Evolutionary conservation across 805 yeast species (phyloP).

Genomic region (Hanseniaspora lindneri): DNA sequence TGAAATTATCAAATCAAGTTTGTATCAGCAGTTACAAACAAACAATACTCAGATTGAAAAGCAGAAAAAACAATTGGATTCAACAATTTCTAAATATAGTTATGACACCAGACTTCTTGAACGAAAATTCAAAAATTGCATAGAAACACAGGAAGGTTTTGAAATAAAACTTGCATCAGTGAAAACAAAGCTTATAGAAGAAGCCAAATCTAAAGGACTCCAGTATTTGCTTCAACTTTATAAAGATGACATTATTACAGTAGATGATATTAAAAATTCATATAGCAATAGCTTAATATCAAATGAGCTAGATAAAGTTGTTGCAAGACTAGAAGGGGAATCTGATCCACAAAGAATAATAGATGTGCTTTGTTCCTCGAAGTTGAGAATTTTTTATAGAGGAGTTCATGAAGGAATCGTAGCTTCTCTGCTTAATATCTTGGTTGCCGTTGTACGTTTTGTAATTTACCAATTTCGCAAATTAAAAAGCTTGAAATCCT

Average conservation of each 20-base stretch:
- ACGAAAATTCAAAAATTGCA: constrained; percentile 55
- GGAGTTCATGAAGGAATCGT: constrained; percentile 4
- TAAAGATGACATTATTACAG: not conserved
- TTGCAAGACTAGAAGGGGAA: not conserved
- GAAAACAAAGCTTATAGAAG: not conserved
- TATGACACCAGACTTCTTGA: constrained; percentile 53
- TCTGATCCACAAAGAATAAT: not conserved
- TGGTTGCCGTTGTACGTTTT: not conserved
- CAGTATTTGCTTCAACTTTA: constrained; percentile 9
- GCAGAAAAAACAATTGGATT: constrained; percentile 35
- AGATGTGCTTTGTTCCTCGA: not conserved
- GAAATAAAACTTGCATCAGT: constrained; percentile 23
- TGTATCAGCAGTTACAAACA: constrained; percentile 18
- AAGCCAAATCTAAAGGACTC: constrained; percentile 5
- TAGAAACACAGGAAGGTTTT: constrained; percentile 43
- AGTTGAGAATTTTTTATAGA: constrained; percentile 5
- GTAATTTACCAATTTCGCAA: not conserved
- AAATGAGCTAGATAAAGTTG: constrained; percentile 4
- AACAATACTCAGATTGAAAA: constrained; percentile 13
- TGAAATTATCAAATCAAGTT: constrained; percentile 31
- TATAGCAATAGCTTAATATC: constrained; percentile 3
- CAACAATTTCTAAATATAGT: constrained; percentile 47
- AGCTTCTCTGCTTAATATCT: not conserved
- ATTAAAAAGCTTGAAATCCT: no score
- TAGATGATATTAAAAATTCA: constrained; percentile 8